These are phyloP conservation scores for Chondrus crispus DNA, from an alignment of 23 red algal genomes.

Conservation along the genomic window DNA sequence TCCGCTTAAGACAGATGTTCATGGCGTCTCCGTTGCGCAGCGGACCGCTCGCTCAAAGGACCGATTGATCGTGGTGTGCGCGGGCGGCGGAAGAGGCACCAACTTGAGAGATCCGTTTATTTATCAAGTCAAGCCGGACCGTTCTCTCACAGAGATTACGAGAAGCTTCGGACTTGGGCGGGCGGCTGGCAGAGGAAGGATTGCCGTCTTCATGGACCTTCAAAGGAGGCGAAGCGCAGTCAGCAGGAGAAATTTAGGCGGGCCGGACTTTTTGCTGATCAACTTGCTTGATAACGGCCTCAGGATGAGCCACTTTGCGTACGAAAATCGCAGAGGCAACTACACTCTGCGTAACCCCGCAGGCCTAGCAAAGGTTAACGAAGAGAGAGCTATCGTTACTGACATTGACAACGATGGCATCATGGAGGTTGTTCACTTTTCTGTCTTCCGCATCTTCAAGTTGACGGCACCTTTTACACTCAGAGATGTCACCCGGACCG, in stretches of 20 bases:
- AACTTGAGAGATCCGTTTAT: not conserved
- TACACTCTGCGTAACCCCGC: not conserved
- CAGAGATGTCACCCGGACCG: not conserved
- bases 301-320: not conserved
- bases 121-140: constrained; percentile 1
- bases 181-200: not conserved
- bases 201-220: constrained; percentile 17
- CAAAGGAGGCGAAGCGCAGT: not conserved
- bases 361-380: not conserved
- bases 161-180: not conserved
- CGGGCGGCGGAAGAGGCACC: constrained; percentile 21
- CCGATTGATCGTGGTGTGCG: constrained; percentile 21
- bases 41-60: not conserved
- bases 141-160: constrained; percentile 2
- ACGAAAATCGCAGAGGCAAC: not conserved
- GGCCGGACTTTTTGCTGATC: not conserved
- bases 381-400: not conserved
- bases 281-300: not conserved
- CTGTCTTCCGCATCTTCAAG: not conserved
- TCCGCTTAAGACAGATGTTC: constrained; percentile 17
- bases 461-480: constrained; percentile 14
- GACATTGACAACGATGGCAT: not conserved
- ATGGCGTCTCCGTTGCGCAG: constrained; percentile 28
- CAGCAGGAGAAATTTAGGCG: not conserved
- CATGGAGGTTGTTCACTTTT: not conserved